phyloP scores from a whole-genome alignment of 495 filamentous ascomycete species.

The Amphirosellinia nigrospora region DNA sequence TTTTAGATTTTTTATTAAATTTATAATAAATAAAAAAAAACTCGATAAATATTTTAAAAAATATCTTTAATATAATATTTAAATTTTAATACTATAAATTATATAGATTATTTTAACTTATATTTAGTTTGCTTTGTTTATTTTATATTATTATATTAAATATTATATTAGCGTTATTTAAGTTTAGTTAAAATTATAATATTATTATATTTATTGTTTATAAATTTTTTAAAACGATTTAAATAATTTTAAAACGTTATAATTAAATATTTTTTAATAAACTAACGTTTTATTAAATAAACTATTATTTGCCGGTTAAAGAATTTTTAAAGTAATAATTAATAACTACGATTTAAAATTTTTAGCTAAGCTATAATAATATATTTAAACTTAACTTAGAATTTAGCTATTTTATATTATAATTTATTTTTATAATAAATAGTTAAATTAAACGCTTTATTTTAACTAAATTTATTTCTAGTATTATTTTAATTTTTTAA shows the following conservation, averaged over 20 bases:
- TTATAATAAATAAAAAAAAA: constrained; percentile 9
- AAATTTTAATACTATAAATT: constrained; percentile 6
- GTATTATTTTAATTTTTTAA: constrained; percentile 18
- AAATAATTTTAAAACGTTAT: no score
- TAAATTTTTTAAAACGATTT: constrained; percentile 14
- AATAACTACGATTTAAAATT: constrained; percentile 9
- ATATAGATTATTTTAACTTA: constrained; percentile 5
- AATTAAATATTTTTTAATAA: constrained; percentile 4
- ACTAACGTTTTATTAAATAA: not conserved
- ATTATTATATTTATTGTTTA: not conserved
- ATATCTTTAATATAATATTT: constrained; percentile 11
- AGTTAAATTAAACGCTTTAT: no score
- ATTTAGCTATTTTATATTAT: not conserved
- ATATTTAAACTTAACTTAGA: not conserved
- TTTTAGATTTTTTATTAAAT: constrained; percentile 12
- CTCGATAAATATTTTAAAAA: constrained; percentile 11
- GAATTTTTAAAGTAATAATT: constrained; percentile 8
- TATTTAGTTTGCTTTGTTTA: not conserved
- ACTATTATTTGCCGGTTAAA: not conserved
- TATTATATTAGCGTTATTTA: not conserved
- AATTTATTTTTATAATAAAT: constrained; percentile 9
- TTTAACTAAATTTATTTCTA: constrained; percentile 17
- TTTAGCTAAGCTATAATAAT: not conserved
- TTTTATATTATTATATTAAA: constrained; percentile 17
- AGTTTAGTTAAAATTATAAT: constrained; percentile 11